Conservation (phyloP, 1,139 yeast species). For the Blastobotrys aristatus region DNA sequence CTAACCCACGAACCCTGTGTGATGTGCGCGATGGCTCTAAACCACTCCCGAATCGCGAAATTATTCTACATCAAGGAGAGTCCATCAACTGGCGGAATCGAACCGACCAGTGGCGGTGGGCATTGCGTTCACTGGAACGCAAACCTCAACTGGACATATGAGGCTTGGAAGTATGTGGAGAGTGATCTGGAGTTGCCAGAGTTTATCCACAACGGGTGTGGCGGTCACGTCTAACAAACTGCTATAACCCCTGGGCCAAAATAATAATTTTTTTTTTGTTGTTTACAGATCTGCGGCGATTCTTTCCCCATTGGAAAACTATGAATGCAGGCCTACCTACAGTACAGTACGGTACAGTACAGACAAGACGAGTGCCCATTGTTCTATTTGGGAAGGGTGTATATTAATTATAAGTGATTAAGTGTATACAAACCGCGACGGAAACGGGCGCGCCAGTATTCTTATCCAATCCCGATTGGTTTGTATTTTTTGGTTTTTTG, state of each 20-base stretch:
- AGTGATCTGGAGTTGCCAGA: conserved; percentile 1
- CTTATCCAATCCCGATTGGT: too few relatives aligned
- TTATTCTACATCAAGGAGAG: conserved; percentile 55
- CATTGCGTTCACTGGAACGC: conserved; percentile 70
- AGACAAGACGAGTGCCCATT: too few relatives aligned
- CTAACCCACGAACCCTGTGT: conserved; percentile 95
- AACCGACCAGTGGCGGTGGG: conserved; percentile 55
- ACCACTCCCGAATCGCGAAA: conserved; percentile 78
- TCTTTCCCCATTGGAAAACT: too few relatives aligned
- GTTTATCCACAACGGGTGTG: neutral
- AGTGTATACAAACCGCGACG: too few relatives aligned
- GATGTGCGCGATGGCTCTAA: conserved; percentile 95
- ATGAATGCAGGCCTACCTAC: too few relatives aligned
- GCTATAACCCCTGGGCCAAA: too few relatives aligned
- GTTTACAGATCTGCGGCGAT: too few relatives aligned
- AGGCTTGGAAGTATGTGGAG: conserved; percentile 64
- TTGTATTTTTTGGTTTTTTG: too few relatives aligned
- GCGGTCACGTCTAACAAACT: neutral
- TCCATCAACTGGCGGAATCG: conserved; percentile 50
- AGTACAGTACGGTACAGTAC: neutral
- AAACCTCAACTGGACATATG: conserved; percentile 74
- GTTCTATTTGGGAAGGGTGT: too few relatives aligned
- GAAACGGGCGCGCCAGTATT: too few relatives aligned
- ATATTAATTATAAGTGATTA: too few relatives aligned
- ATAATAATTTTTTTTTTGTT: neutral